These are phyloP conservation scores for Dryadomyces quercivorus DNA, from an alignment of 2,329 filamentous ascomycete genomes.

Conservation along the genomic window DNA sequence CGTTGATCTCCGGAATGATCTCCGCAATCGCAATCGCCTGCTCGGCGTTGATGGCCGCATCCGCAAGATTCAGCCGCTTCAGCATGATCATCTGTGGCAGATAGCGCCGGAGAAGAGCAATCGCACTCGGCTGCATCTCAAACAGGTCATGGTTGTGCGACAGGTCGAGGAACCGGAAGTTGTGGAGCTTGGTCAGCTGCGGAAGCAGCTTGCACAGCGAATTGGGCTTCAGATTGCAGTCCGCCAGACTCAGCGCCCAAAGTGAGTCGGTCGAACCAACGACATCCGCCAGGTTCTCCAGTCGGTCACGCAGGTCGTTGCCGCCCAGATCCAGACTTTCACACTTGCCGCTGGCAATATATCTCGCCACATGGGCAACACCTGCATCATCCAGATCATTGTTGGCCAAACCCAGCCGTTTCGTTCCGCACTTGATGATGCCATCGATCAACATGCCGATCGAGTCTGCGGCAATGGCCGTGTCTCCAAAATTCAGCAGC, in stretches of 20 bases:
- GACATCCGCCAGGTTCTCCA: conserved; percentile 39
- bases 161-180: conserved; percentile 81
- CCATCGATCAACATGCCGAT: conserved; percentile 71
- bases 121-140: conserved; percentile 56
- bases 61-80: conserved; percentile 75
- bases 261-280: conserved; percentile 45
- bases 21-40: conserved; percentile 88
- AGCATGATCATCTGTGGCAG: conserved; percentile 66
- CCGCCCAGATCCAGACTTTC: conserved; percentile 83
- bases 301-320: conserved; percentile 54
- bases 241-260: conserved; percentile 74
- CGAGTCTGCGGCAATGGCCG: conserved; percentile 57
- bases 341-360: conserved; percentile 63
- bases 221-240: conserved; percentile 66
- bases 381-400: conserved; percentile 67
- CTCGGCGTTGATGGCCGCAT: conserved; percentile 73
- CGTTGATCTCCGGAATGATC: conserved; percentile 70
- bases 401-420: conserved; percentile 69
- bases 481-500: conserved; percentile 73
- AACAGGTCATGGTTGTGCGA: conserved; percentile 83
- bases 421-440: conserved; percentile 63
- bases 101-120: conserved; percentile 62
- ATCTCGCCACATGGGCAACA: conserved; percentile 63
- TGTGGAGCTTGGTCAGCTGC: conserved; percentile 52
- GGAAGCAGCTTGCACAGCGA: conserved; percentile 67